Conservation (phyloP, 768 basidiomycete species). For the Psilocybe cyanescens region DNA sequence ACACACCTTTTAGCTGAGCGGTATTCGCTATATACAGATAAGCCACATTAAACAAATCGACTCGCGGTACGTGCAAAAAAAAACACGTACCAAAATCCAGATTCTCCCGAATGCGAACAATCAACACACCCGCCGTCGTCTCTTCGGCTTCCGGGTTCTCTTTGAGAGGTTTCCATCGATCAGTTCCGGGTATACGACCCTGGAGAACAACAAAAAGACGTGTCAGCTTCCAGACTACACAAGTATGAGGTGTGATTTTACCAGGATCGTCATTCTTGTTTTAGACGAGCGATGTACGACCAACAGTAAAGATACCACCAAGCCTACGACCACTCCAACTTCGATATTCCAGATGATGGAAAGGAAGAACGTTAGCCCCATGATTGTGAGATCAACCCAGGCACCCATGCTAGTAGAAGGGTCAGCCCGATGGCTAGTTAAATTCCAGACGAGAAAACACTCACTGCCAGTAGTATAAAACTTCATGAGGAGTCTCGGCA, state of each 20-base stretch:
- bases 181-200: constrained; percentile 89
- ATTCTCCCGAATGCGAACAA: constrained; percentile 88
- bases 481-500: constrained; percentile 85
- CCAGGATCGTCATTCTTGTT: constrained; percentile 89
- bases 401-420: constrained; percentile 71
- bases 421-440: constrained; percentile 3
- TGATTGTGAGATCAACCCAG: constrained; percentile 89
- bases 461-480: constrained; percentile 83
- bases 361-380: constrained; percentile 85
- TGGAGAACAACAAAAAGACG: constrained; percentile 26
- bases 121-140: constrained; percentile 78
- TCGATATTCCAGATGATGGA: constrained; percentile 93
- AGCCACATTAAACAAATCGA: neutral
- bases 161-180: constrained; percentile 88
- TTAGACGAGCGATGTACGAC: constrained; percentile 90
- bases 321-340: constrained; percentile 87
- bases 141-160: constrained; percentile 87
- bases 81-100: constrained; percentile 79
- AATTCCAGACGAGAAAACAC: neutral
- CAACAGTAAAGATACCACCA: constrained; percentile 86
- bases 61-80: neutral
- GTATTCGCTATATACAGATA: constrained; percentile 74
- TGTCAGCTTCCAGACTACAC: neutral
- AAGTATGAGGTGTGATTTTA: constrained; percentile 35
- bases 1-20: constrained; percentile 84